Evolutionary conservation across 2,329 filamentous ascomycete species (phyloP).

Genomic region (Xylaria sp.): DNA sequence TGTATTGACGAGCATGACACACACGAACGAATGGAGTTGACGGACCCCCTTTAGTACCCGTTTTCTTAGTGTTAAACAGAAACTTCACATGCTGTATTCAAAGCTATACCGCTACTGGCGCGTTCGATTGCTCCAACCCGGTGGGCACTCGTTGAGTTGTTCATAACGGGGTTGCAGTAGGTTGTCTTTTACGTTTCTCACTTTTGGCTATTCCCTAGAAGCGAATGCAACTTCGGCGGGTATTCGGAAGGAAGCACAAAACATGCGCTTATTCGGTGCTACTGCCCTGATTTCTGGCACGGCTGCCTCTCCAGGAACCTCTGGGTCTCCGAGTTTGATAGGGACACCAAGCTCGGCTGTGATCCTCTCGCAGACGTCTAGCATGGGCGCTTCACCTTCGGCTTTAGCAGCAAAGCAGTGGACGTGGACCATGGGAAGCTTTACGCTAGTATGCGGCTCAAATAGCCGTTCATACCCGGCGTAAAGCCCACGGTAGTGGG

Average conservation of each 20-base stretch:
- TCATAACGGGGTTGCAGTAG: constrained; percentile 17
- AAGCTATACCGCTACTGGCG: not conserved
- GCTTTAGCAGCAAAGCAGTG: constrained; percentile 92
- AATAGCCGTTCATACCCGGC: constrained; percentile 75
- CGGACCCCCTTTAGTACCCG: constrained; percentile 6
- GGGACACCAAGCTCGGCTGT: constrained; percentile 67
- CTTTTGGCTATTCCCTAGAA: constrained; percentile 37
- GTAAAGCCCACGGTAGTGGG: constrained; percentile 81
- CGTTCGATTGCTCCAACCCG: constrained; percentile 16
- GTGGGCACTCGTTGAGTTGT: constrained; percentile 1
- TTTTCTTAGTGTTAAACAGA: constrained; percentile 1
- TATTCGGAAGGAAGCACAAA: constrained; percentile 90
- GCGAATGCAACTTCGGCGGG: constrained; percentile 85
- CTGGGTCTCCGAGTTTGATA: constrained; percentile 64
- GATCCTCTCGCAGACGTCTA: constrained; percentile 74
- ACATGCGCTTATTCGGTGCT: constrained; percentile 94
- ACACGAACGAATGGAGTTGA: constrained; percentile 9
- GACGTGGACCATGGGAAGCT: constrained; percentile 87
- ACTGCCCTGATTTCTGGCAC: constrained; percentile 84
- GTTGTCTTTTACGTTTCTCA: constrained; percentile 9
- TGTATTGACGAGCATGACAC: constrained; percentile 2
- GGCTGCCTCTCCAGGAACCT: constrained; percentile 60
- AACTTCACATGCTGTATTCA: constrained; percentile 12
- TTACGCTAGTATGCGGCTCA: constrained; percentile 63
- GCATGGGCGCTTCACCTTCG: constrained; percentile 73